phyloP scores from a whole-genome alignment of 257 asterid species.

The Solanum sejunctum region DNA sequence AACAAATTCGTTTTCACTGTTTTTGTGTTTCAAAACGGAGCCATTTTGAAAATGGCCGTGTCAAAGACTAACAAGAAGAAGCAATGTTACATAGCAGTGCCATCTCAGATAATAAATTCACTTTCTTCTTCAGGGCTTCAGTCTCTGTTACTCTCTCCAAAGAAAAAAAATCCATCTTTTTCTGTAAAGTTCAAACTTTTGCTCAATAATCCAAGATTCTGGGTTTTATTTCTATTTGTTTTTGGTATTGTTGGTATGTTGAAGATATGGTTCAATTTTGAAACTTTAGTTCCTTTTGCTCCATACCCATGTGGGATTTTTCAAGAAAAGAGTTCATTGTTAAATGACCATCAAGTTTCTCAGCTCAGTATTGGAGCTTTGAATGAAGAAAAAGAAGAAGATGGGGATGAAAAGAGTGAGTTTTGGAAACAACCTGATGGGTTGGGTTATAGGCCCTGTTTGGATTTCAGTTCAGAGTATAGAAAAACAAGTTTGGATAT shows the following conservation, averaged over 20 bases:
- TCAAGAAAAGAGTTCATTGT: slow-evolving; percentile 12
- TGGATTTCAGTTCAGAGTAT: slow-evolving; percentile 50
- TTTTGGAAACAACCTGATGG: slow-evolving; percentile 96
- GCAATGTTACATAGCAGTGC: slow-evolving; percentile 72
- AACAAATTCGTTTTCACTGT: not conserved
- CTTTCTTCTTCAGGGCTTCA: slow-evolving; percentile 69
- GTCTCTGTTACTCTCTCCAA: slow-evolving; percentile 55
- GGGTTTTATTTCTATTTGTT: slow-evolving; percentile 32
- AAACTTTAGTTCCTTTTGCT: slow-evolving; percentile 32
- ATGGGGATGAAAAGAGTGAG: slow-evolving; percentile 22
- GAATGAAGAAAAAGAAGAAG: slow-evolving; percentile 3
- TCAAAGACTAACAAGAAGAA: slow-evolving; percentile 53
- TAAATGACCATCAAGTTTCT: slow-evolving; percentile 14
- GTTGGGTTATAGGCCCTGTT: slow-evolving; percentile 79
- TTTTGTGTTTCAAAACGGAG: not conserved
- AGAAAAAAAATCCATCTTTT: slow-evolving; percentile 33
- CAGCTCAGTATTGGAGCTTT: not conserved
- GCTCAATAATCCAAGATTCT: slow-evolving; percentile 39
- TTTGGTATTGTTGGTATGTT: slow-evolving; percentile 51
- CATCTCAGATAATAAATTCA: slow-evolving; percentile 69
- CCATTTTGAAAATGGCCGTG: slow-evolving; percentile 50
- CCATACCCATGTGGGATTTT: slow-evolving; percentile 44
- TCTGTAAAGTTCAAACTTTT: slow-evolving; percentile 18
- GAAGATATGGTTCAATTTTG: slow-evolving; percentile 39
- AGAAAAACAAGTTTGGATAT: slow-evolving; percentile 27